phyloP scores from a whole-genome alignment of 2,329 filamentous ascomycete species.

The Xylariales sp. region DNA sequence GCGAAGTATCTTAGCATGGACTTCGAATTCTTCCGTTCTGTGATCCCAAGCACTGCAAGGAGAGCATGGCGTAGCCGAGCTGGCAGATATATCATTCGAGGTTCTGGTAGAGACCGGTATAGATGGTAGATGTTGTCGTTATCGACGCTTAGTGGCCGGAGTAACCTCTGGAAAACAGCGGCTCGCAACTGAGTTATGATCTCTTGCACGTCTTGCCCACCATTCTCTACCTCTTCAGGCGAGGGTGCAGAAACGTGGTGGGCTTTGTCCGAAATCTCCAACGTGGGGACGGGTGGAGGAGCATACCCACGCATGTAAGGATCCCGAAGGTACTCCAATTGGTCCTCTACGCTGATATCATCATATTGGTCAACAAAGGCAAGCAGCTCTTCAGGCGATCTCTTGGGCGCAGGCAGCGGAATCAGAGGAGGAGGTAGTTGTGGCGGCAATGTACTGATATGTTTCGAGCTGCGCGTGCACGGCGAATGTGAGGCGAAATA shows the following conservation, averaged over 20 bases:
- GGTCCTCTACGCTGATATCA: conserved; percentile 45
- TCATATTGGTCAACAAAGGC: conserved; percentile 47
- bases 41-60: conserved; percentile 63
- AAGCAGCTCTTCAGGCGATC: conserved; percentile 41
- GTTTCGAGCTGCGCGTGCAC: conserved; percentile 15
- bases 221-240: conserved; percentile 31
- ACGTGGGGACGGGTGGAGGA: conserved; percentile 39
- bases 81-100: conserved; percentile 45
- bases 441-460: conserved; percentile 10
- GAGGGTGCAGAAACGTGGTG: conserved; percentile 44
- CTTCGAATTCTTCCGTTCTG: conserved; percentile 48
- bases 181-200: conserved; percentile 34
- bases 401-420: conserved; percentile 1
- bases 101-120: conserved; percentile 47
- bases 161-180: conserved; percentile 35
- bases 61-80: conserved; percentile 55
- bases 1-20: conserved; percentile 80
- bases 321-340: conserved; percentile 47
- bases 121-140: conserved; percentile 43
- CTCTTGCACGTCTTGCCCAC: conserved; percentile 28
- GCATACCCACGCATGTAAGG: conserved; percentile 53
- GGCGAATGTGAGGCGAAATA: conserved; percentile 17
- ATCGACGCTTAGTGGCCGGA: conserved; percentile 33
- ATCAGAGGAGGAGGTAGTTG: neutral
- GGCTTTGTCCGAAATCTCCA: conserved; percentile 46